Evolutionary conservation across 345 rosid genomes (phyloP), one percentile per base, ranked within the genome.

Genomic region (Euphorbia tirucalli): DNA sequence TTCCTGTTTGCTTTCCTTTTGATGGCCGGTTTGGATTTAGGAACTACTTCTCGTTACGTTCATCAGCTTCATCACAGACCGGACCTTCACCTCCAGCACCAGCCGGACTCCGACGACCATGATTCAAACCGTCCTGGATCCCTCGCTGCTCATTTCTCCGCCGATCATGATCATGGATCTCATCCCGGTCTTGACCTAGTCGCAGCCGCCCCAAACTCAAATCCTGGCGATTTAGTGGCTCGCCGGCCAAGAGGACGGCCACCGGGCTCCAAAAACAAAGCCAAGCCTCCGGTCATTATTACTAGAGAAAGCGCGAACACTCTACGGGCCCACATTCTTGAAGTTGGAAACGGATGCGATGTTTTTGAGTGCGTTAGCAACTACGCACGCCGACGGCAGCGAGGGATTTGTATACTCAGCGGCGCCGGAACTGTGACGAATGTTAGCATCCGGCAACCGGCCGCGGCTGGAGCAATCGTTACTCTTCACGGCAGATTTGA

Each of bases 251-350:
- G 97, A 25, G 98, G 98, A 1, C 88, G 98, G 3, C 98, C 98
- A 0, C 85, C 96, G 0, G 97, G 98, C 18, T 94, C 98, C 10
- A 94, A 92, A 77, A 94, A 94, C 87, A 94, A 90, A 74, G 84
- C 93, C 0, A 94, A 89, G 68, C 97, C 97, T 7, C 95, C 98
- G 0, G 92, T 94, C 32, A 92, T 94, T 27, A 90, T 94, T 66
- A 92, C 98, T n/a, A 77, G 96, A 28, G 98, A 94, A 83, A 94
- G 98, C 74, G 96, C 98, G 21, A 92, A 94, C 83, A 92, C 96
- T 11, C 93, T 94, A 16, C 88, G 97, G 55, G 98, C 97, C 24
- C 98, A 94, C 91, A 92, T 94, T 85, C 87, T 94, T 15, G 98
- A 94, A 76, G 90, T 94, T 2, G 95, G 89, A 65, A 90, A 74